Evolutionary conservation across 2,329 filamentous ascomycete genomes (phyloP).

Genomic region (Colletotrichum tanaceti): DNA sequence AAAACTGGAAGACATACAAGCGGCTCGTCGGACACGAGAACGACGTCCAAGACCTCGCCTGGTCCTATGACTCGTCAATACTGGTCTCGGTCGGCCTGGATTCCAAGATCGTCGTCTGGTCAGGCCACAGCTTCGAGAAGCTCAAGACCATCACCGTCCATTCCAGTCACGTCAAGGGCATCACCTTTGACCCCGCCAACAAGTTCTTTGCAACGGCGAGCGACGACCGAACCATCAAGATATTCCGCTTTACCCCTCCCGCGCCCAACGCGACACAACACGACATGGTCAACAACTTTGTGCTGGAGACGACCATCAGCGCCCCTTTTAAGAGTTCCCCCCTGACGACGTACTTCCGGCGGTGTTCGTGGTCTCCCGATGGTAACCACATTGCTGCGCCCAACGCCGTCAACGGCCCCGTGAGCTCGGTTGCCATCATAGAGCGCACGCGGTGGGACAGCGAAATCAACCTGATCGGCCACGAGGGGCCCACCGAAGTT

Average conservation of each 20-base stretch:
- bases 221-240: conserved; percentile 95
- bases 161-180: conserved; percentile 97
- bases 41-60: conserved; percentile 96
- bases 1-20: conserved; percentile 97
- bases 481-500: conserved; percentile 96
- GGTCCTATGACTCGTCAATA: conserved; percentile 96
- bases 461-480: conserved; percentile 96
- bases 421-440: conserved; percentile 96
- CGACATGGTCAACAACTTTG: conserved; percentile 97
- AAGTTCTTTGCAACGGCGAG: conserved; percentile 99
- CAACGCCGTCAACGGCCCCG: conserved; percentile 96
- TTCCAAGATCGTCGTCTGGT: conserved; percentile 99
- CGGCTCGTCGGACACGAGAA: conserved; percentile 97
- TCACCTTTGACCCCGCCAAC: conserved; percentile 98
- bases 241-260: conserved; percentile 94
- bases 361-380: conserved; percentile 98
- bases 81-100: conserved; percentile 95
- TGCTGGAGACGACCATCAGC: conserved; percentile 90
- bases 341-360: conserved; percentile 93
- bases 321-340: conserved; percentile 91
- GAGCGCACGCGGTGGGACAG: conserved; percentile 93
- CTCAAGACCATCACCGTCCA: conserved; percentile 93
- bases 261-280: conserved; percentile 91
- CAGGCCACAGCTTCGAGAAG: conserved; percentile 97
- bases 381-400: conserved; percentile 96